Base-by-base conservation (phyloP, 2,329 filamentous ascomycete genomes). In the Rutstroemia sp. region DNA sequence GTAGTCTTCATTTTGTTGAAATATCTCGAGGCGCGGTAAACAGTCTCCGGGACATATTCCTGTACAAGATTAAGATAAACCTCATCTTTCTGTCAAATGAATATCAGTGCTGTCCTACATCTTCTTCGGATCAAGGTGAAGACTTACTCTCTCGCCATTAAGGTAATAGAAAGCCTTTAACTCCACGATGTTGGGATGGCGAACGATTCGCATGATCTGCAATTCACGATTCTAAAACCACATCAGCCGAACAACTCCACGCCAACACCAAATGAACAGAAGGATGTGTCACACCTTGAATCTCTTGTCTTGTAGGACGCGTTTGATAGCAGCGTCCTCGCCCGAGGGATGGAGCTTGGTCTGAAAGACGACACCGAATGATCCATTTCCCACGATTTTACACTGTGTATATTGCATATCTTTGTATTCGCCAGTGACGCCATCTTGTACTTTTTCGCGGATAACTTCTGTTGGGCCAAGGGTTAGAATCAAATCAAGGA, bases 1-100 rank as follows among this genome's bases (percentile, higher is more conserved):
- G 92, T 96, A 6, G 92, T 95, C 84, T 97, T 99, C 87, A 97
- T 87, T 79, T 99, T 99, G 81, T 95, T 97, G 82, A 99, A 99
- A 77, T 96, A 97, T 68, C 94, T 87, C 62, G 94, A 97, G 45
- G 94, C 94, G 69, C 94, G 87, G 75, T 99, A 99, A 51, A 99
- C 94, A 12, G 94, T 99, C 78, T 99, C 94, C 51, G 94, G 94
- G 50, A 99, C 94, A 68, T 91, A 99, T 73, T 99, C 94, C 73
- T 97, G 90, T 52, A 99, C 92, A 60, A 99, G 82, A 71, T 99
- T 99, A 64, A 99, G 86, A 73, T 97, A 99, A 39, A 99, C 94
- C 76, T 99, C 94, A 73, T 99, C 94, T 78, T 96, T 92, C 88
- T 94, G 65, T 48, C 47, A 57, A 25, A 57, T n/a, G 38, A 25